Base-by-base conservation (phyloP, 208 protist genomes). In the Herpetomonas samuelpessoai region DNA sequence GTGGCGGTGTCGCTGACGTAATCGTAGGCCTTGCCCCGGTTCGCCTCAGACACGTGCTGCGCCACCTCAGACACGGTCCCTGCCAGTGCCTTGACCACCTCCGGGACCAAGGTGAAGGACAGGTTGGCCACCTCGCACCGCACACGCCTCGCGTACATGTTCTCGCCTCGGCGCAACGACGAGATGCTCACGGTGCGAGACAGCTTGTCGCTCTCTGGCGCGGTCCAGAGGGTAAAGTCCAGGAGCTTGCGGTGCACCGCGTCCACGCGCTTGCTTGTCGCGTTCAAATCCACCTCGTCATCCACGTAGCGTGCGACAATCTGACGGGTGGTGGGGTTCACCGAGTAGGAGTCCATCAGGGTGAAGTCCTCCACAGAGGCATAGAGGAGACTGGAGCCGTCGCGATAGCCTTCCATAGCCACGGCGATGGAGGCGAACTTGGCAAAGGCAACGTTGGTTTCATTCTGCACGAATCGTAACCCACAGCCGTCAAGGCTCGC, bases 11-110 rank as follows among this genome's bases (percentile, higher is more conserved):
- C 75, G 9, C 68, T 72, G 16, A 94, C 71, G 68, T 88, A 91
- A 46, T 79, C 71, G 54, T 82, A 85, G 7, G 81, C 88, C 59
- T 86, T 87, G 55, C 74, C 62, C 27, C 74, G 73, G 68, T 94
- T 91, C 44, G 69, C 59, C 25, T 82, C 77, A 2, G 79, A 83
- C n/a, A 94, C 72, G 58, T 85, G 54, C 22, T 68, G 58, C 64
- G 76, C 57, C 41, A 85, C 68, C 55, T 91, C 83, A 18, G 63
- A 49, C 24, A 82, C 35, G 16, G 71, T 39, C 9, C 62, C 57
- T 25, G 78, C 12, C 19, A 90, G 46, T n/a, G 71, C 64, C 46
- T 64, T 81, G 29, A 75, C 76, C 26, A 90, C 68, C 25, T 91
- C 79, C 3, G 88, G 88, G 0, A 94, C 74, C 9, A 87, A 26